Evolutionary conservation across 176 grass and related monocot genomes (phyloP).

Genomic region (Bothriochloa decipiens): DNA sequence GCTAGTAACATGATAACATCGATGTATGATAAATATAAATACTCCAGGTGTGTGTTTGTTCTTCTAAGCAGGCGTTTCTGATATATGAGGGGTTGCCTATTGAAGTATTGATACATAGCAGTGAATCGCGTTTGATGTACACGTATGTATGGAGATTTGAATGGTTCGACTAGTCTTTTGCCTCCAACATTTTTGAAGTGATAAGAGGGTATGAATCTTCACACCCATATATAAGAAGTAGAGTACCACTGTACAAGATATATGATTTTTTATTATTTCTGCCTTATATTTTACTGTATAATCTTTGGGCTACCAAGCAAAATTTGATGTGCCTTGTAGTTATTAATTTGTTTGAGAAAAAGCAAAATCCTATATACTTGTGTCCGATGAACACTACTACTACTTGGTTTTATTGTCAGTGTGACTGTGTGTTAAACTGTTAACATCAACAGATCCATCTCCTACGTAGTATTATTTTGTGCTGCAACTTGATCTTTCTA

Average conservation of each 20-base stretch:
- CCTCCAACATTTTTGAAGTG: not conserved
- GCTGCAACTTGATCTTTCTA: not conserved
- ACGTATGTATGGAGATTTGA: not conserved
- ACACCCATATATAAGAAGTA: not conserved
- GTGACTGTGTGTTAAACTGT: not conserved
- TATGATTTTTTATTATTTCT: too few species aligned
- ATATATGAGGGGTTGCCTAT: not conserved
- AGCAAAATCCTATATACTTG: not conserved
- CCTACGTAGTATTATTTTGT: not conserved
- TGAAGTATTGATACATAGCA: not conserved
- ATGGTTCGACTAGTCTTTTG: not conserved
- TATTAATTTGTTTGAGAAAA: not conserved
- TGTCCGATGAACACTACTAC: not conserved
- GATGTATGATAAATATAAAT: slow-evolving; percentile 1
- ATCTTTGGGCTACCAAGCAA: not conserved
- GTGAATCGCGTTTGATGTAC: not conserved
- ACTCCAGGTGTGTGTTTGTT: not conserved
- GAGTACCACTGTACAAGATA: too few species aligned
- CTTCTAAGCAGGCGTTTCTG: not conserved
- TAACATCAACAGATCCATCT: not conserved
- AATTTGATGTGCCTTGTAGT: not conserved
- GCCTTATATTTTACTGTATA: not conserved
- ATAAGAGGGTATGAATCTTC: not conserved
- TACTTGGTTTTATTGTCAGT: not conserved
- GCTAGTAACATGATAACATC: not conserved